These are phyloP conservation scores for Botrytis squamosa DNA, from an alignment of 2,329 filamentous ascomycete species.

Conservation along the genomic window DNA sequence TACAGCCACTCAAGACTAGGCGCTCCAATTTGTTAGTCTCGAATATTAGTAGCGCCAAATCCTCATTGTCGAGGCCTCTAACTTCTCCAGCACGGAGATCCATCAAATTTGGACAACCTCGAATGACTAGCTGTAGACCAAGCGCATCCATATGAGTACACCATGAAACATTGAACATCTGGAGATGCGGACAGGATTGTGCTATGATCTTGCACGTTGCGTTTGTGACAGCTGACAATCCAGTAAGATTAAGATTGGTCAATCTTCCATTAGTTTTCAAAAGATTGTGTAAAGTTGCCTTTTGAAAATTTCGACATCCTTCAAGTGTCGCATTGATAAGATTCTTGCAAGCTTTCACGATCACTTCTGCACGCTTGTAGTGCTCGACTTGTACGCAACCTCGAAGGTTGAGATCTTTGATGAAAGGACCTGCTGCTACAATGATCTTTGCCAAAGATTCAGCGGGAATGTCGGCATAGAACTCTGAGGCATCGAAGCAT, in stretches of 20 bases:
- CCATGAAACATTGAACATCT: slow-evolving; percentile 88
- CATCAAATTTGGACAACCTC: slow-evolving; percentile 68
- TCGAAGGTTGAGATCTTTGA: slow-evolving; percentile 84
- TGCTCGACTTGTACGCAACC: slow-evolving; percentile 89
- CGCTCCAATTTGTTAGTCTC: slow-evolving; percentile 77
- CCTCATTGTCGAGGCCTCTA: slow-evolving; percentile 70
- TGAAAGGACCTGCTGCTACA: slow-evolving; percentile 79
- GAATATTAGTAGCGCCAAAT: slow-evolving; percentile 74
- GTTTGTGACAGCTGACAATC: slow-evolving; percentile 76
- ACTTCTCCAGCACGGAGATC: slow-evolving; percentile 84
- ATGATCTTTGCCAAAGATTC: slow-evolving; percentile 84
- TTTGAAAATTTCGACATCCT: slow-evolving; percentile 81
- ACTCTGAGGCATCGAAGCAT: slow-evolving; percentile 77
- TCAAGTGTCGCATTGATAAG: slow-evolving; percentile 85
- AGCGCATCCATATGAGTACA: slow-evolving; percentile 80
- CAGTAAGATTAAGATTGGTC: slow-evolving; percentile 82
- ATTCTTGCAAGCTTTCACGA: slow-evolving; percentile 83
- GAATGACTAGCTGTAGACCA: slow-evolving; percentile 70
- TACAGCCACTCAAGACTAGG: slow-evolving; percentile 78
- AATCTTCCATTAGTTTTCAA: slow-evolving; percentile 72
- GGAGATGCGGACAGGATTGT: slow-evolving; percentile 75
- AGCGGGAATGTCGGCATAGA: slow-evolving; percentile 83
- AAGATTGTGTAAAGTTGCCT: slow-evolving; percentile 74
- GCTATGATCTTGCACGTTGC: slow-evolving; percentile 83
- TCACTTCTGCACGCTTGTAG: slow-evolving; percentile 71